Conservation (phyloP, 140 eudicot species). For the Oenanthe javanica region DNA sequence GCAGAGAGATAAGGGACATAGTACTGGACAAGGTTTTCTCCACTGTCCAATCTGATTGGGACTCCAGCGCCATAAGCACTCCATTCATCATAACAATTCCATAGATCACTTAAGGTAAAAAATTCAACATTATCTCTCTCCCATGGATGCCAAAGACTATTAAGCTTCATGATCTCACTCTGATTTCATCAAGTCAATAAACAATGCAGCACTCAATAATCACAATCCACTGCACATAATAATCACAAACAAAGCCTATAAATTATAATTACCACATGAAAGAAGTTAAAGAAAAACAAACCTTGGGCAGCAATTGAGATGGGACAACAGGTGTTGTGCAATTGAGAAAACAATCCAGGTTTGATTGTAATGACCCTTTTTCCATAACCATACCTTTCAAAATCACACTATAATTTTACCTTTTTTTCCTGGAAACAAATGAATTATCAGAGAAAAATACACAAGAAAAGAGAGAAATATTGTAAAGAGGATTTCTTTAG, state of each 20-base stretch:
- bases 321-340: slow-evolving; percentile 81
- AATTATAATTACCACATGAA: not conserved
- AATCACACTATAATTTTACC: slow-evolving; percentile 14
- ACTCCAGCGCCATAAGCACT: slow-evolving; percentile 97
- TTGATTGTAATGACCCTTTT: slow-evolving; percentile 58
- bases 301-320: slow-evolving; percentile 80
- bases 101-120: slow-evolving; percentile 70
- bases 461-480: not conserved
- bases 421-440: slow-evolving; percentile 11
- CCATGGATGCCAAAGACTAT: slow-evolving; percentile 92
- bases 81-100: slow-evolving; percentile 96
- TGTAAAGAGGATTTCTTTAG: slow-evolving; percentile 4
- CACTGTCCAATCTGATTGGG: slow-evolving; percentile 46
- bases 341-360: slow-evolving; percentile 75
- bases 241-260: not conserved
- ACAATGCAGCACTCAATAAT: not conserved
- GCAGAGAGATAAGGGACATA: slow-evolving; percentile 97
- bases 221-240: not conserved
- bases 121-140: slow-evolving; percentile 76
- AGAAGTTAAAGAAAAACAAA: slow-evolving; percentile 12
- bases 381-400: slow-evolving; percentile 29
- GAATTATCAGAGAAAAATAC: not conserved
- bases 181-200: slow-evolving; percentile 14
- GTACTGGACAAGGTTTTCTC: slow-evolving; percentile 65
- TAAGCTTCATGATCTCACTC: slow-evolving; percentile 72